These are phyloP conservation scores for Basipetospora chlamydospora DNA, from an alignment of 2,329 filamentous ascomycete genomes.

Conservation along the genomic window DNA sequence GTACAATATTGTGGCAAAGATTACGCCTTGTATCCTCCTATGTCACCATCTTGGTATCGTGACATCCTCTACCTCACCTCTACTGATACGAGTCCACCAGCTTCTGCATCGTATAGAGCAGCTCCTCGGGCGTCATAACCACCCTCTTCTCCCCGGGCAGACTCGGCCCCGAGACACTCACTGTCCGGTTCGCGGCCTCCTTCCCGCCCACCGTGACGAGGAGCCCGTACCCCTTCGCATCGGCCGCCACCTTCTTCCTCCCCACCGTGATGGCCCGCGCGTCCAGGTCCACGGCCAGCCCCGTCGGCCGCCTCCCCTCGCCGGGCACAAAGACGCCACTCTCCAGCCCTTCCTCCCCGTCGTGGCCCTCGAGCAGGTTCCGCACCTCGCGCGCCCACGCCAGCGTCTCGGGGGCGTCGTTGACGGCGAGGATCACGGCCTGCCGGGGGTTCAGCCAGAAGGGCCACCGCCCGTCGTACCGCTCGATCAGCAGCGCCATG, in stretches of 20 bases:
- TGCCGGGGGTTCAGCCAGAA: constrained; percentile 82
- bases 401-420: constrained; percentile 40
- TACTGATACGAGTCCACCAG: constrained; percentile 35
- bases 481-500: constrained; percentile 73
- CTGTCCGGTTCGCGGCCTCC: constrained; percentile 42
- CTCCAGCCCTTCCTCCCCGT: constrained; percentile 8
- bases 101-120: constrained; percentile 28
- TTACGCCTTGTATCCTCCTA: too few relatives aligned
- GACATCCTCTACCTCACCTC: too few relatives aligned
- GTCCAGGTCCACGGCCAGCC: constrained; percentile 57
- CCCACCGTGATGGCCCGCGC: constrained; percentile 44
- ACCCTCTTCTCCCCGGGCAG: constrained; percentile 14
- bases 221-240: constrained; percentile 54
- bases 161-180: constrained; percentile 31
- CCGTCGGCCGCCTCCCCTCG: constrained; percentile 39
- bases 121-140: constrained; percentile 27
- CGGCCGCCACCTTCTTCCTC: constrained; percentile 61
- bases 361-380: constrained; percentile 28
- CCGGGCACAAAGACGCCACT: constrained; percentile 14
- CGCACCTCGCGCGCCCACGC: constrained; percentile 31
- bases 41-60: too few relatives aligned
- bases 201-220: constrained; percentile 58
- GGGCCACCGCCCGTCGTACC: constrained; percentile 66
- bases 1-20: not conserved
- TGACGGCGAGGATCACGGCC: constrained; percentile 59